A percentile compares a stretch with the other conserved stretches of the same genome.
Conservation (phyloP, 129 eudicot genomes). For the Silybum marianum region DNA sequence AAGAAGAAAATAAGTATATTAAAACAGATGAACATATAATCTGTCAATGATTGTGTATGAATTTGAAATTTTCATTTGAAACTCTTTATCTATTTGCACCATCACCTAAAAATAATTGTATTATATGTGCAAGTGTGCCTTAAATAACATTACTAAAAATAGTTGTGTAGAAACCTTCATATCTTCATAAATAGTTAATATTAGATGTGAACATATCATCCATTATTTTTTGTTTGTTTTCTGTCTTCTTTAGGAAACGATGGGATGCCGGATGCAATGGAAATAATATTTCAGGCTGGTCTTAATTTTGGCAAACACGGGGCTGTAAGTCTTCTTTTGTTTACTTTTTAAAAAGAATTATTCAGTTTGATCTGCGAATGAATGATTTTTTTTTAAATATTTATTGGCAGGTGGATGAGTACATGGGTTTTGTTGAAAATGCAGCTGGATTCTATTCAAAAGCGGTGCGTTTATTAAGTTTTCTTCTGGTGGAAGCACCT, state of each 20-base stretch:
- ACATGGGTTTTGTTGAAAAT: slow-evolving; percentile 67
- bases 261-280: slow-evolving; percentile 99
- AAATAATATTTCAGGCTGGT: slow-evolving; percentile 81
- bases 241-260: slow-evolving; percentile 50
- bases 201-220: neutral
- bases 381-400: neutral
- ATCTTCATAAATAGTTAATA: neutral
- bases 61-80: neutral
- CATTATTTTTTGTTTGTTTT: neutral
- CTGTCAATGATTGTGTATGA: neutral
- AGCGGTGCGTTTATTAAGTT: slow-evolving; percentile 63
- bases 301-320: slow-evolving; percentile 81
- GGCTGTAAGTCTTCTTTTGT: slow-evolving; percentile 68
- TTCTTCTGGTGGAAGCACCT: slow-evolving; percentile 92
- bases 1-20: neutral
- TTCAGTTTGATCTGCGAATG: neutral
- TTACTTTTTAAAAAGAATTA: neutral
- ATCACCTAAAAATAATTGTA: neutral
- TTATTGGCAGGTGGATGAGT: slow-evolving; percentile 80
- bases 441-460: slow-evolving; percentile 71
- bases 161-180: too few species aligned
- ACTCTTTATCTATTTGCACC: neutral
- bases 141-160: neutral
- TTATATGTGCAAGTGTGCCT: neutral
- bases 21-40: neutral